Base-by-base conservation (phyloP, 2,329 filamentous ascomycete genomes). In the Ophiostoma tasmaniense region DNA sequence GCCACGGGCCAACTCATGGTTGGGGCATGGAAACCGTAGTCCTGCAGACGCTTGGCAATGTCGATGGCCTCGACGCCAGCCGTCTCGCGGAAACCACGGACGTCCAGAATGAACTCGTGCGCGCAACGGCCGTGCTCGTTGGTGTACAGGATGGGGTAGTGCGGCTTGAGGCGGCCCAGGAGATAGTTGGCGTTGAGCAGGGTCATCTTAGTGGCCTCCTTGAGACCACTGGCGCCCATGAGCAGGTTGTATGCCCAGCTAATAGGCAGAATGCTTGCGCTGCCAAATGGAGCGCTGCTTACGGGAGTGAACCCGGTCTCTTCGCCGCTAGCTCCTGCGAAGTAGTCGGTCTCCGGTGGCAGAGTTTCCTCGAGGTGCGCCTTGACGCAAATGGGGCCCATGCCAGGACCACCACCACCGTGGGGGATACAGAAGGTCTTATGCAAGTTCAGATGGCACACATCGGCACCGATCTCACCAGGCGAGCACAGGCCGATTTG, bases 391-490 rank as follows among this genome's bases (percentile, higher is more conserved):
- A 98, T 96, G 67, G 94, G 94, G 1, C 94, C 94, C 50, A 97
- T 92, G 75, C 94, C 94, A 11, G 94, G 94, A 20, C 94, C 94
- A 73, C 94, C 94, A 72, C 94, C 94, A 68, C 94, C 94, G 79
- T 98, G 94, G 64, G 94, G 94, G 75, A 98, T 98, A 78, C 94
- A 98, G 84, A 98, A 98, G 2, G 94, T 98, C 86, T 98, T 98
- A 87, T 98, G 94, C 59, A 98, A 85, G 80, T 98, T 98, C 71
- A 98, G 84, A 81, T 97, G 94, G 85, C 94, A 98, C 52, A 97
- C 93, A 77, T 98, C 94, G 37, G 94, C 94, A 25, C 94, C 94
- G 73, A 98, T 96, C 78, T 96, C 93, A 52, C 94, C 94, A 1
- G 94, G 94, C 0, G 92, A 96, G 82, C 92, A 97, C 13, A 98